These are phyloP conservation scores for Phaseolus lunatus DNA, from an alignment of 306 rosid genomes.

Conservation along the genomic window DNA sequence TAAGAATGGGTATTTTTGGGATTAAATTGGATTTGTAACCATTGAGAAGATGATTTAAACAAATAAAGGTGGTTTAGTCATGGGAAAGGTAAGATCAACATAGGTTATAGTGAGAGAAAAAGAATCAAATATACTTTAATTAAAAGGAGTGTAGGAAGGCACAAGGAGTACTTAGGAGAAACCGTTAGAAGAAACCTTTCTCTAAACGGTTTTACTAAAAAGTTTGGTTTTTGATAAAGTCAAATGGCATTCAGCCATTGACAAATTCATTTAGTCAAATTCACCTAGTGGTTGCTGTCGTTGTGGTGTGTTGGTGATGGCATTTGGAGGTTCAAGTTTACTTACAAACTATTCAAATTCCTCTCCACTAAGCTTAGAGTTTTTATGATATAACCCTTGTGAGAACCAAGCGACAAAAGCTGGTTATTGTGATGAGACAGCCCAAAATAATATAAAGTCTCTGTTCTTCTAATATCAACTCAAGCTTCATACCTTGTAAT, in stretches of 20 bases:
- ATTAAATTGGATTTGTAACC: neutral
- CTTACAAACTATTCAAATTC: neutral
- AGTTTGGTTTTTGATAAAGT: neutral
- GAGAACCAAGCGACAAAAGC: neutral
- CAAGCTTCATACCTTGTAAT: neutral
- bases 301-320: neutral
- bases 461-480: neutral
- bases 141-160: neutral
- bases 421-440: neutral
- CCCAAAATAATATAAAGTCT: neutral
- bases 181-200: constrained; percentile 18
- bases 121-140: constrained; percentile 13
- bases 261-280: neutral
- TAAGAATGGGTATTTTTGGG: constrained; percentile 19
- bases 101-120: constrained; percentile 2
- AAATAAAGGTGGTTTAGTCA: neutral
- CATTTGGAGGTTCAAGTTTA: neutral
- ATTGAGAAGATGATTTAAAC: constrained; percentile 11
- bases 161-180: neutral
- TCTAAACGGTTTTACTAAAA: constrained; percentile 33
- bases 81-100: neutral
- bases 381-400: neutral
- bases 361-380: neutral
- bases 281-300: neutral
- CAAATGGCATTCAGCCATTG: neutral